Percentiles rank a stretch among this genome's conserved stretches.
phyloP scores from a whole-genome alignment of 2,329 filamentous ascomycete genomes.

The Trichoderma semiorbis region DNA sequence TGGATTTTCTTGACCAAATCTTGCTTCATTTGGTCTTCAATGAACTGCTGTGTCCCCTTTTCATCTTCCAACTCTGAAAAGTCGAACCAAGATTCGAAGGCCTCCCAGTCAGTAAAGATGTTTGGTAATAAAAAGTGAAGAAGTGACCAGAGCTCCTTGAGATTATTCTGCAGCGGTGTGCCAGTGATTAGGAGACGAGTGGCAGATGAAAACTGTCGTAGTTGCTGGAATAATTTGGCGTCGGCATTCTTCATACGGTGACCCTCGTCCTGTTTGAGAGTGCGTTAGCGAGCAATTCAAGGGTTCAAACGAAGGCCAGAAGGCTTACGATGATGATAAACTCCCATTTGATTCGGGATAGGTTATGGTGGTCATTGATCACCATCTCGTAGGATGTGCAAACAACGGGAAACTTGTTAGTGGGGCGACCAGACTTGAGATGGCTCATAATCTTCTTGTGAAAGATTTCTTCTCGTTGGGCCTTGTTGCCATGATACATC shows the following conservation, averaged over 20 bases:
- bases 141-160: conserved; percentile 91
- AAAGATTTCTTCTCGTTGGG: conserved; percentile 73
- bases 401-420: conserved; percentile 77
- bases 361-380: conserved; percentile 77
- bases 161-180: conserved; percentile 91
- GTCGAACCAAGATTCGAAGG: conserved; percentile 95
- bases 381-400: conserved; percentile 97
- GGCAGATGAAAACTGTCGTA: conserved; percentile 84
- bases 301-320: rapidly evolving
- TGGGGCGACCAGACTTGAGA: conserved; percentile 58
- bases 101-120: conserved; percentile 89
- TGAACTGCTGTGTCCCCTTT: conserved; percentile 70
- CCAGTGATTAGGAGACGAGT: conserved; percentile 91
- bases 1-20: conserved; percentile 71
- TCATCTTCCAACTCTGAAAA: conserved; percentile 90
- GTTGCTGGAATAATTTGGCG: conserved; percentile 82
- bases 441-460: conserved; percentile 66
- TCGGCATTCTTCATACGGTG: conserved; percentile 97
- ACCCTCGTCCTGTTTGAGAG: conserved; percentile 69
- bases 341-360: conserved; percentile 87
- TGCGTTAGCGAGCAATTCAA: background rate
- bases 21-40: conserved; percentile 66
- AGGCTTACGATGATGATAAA: conserved; percentile 84
- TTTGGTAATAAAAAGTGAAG: conserved; percentile 90
- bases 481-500: conserved; percentile 83